Conservation (phyloP, 78 protist genomes). For the Blattamonas nauphoetae region DNA sequence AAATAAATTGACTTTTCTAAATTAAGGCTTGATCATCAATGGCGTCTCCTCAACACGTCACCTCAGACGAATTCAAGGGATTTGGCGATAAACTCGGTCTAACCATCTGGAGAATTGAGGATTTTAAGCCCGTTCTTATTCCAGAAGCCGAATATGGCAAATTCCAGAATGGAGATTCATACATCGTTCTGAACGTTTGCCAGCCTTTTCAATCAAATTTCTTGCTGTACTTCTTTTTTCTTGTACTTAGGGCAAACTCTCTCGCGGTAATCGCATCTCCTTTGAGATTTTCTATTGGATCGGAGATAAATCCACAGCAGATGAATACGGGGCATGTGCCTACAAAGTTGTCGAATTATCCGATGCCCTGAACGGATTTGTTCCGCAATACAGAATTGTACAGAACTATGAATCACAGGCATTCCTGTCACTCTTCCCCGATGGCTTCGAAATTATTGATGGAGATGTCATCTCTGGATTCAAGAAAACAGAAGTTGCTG, state of each 20-base stretch:
- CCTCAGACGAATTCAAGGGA: not conserved
- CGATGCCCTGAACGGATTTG: conserved; percentile 37
- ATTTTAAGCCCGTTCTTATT: not conserved
- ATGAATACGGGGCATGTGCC: conserved; percentile 73
- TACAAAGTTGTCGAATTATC: conserved; percentile 70
- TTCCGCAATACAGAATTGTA: conserved; percentile 59
- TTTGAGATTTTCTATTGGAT: conserved; percentile 55
- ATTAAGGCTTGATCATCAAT: too few relatives aligned
- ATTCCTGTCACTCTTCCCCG: conserved; percentile 27
- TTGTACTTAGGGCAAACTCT: not conserved
- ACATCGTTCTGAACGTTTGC: conserved; percentile 26
- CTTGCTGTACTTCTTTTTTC: not conserved
- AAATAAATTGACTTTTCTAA: too few relatives aligned
- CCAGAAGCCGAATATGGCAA: conserved; percentile 15
- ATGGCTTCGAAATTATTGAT: not conserved
- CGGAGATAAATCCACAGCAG: conserved; percentile 47
- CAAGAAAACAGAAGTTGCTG: conserved; percentile 30
- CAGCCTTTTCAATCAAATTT: not conserved
- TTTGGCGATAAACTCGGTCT: conserved; percentile 3
- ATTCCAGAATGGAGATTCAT: conserved; percentile 37
- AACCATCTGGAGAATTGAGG: conserved; percentile 33
- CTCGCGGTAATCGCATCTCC: not conserved
- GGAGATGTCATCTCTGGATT: conserved; percentile 57
- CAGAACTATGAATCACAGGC: conserved; percentile 35
- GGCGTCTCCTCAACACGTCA: not conserved